A percentile compares a stretch with the other conserved stretches of the same genome.
Evolutionary conservation across 2,329 filamentous ascomycete species (phyloP).

Genomic region (Thielaviopsis punctulata): DNA sequence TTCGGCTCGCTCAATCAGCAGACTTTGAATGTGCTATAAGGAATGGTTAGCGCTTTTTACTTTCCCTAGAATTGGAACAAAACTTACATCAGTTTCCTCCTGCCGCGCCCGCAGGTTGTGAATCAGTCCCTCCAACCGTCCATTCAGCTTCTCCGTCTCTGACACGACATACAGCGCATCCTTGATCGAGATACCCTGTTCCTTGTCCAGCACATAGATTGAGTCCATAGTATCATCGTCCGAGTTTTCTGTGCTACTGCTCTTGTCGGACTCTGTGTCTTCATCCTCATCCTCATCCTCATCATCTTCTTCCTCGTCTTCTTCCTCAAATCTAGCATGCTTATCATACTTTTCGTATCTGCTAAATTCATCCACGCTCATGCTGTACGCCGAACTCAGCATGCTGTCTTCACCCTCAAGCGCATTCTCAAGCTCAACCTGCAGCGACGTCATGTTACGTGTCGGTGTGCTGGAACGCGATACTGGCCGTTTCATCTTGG

Average conservation of each 20-base stretch:
- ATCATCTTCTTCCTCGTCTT: constrained; percentile 1
- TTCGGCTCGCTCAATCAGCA: constrained; percentile 41
- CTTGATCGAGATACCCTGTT: constrained; percentile 13
- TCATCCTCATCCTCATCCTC: neutral
- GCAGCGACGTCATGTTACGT: neutral
- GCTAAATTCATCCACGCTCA: neutral
- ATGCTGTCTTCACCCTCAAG: neutral
- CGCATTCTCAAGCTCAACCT: neutral
- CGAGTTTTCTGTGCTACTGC: neutral
- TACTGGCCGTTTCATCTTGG: neutral
- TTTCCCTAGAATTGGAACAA: neutral
- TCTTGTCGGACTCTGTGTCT: neutral
- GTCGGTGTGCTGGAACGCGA: constrained; percentile 1
- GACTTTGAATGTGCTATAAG: constrained; percentile 39
- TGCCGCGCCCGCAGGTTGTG: constrained; percentile 34
- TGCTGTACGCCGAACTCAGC: neutral
- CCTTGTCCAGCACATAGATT: neutral
- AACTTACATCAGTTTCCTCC: constrained; percentile 37
- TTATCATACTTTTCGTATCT: neutral
- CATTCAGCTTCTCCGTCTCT: constrained; percentile 26
- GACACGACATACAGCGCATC: constrained; percentile 16
- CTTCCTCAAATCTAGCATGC: neutral
- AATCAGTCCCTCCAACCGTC: constrained; percentile 32
- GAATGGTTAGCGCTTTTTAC: constrained; percentile 16
- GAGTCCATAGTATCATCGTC: neutral